Evolutionary conservation across 352 stramenopile species (phyloP).

Genomic region (Pythium diclinum): DNA sequence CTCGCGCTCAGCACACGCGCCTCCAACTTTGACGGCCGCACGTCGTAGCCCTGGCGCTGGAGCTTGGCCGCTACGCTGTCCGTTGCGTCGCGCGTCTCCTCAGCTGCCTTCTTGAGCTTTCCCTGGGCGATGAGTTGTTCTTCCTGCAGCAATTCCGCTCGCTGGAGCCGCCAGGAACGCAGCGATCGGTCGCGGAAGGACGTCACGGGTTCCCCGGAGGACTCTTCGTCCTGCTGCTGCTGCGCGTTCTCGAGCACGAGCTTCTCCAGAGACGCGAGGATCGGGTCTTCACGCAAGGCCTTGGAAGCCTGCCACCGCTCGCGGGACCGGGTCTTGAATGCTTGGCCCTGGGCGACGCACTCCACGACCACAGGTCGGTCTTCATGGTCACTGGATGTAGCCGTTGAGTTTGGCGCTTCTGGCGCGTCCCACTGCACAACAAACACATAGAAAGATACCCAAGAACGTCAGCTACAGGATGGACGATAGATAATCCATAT

Average conservation of each 20-base stretch:
- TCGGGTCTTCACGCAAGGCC: conserved; percentile 42
- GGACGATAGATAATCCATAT: background rate
- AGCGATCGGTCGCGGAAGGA: conserved; percentile 55
- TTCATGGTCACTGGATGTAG: background rate
- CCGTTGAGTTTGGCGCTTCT: background rate
- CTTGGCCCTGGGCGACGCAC: conserved; percentile 36
- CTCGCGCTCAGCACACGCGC: background rate
- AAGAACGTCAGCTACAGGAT: conserved; percentile 9
- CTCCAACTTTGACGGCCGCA: conserved; percentile 18
- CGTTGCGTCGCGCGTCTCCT: conserved; percentile 23
- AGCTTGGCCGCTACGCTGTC: conserved; percentile 44
- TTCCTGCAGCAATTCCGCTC: conserved; percentile 33
- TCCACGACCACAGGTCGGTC: conserved; percentile 21
- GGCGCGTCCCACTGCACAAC: conserved; percentile 20
- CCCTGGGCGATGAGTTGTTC: conserved; percentile 20
- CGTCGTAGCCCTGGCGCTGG: conserved; percentile 49
- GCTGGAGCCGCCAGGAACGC: conserved; percentile 64
- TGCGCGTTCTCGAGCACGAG: conserved; percentile 23
- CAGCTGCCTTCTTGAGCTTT: conserved; percentile 7
- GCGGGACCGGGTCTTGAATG: conserved; percentile 47
- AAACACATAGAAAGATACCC: conserved; percentile 1
- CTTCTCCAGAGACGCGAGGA: conserved; percentile 41
- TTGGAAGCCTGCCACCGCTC: conserved; percentile 45
- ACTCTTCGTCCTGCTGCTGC: background rate
- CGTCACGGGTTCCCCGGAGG: conserved; percentile 9